Base-by-base conservation (phyloP, 2,329 filamentous ascomycete species). In the Sclerotinia subarctica region DNA sequence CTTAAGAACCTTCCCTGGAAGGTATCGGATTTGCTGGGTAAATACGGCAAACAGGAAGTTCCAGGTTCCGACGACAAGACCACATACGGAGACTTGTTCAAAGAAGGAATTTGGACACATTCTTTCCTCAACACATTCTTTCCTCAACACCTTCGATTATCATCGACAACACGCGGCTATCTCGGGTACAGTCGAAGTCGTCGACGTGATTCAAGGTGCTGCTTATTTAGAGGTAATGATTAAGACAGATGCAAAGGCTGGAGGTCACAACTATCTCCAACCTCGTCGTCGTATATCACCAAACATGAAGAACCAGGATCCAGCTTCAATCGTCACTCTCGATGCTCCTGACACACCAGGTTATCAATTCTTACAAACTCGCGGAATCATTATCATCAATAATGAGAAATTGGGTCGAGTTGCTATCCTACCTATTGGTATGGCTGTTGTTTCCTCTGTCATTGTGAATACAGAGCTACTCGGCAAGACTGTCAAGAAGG, bases 381-480 rank as follows among this genome's bases (percentile, higher is more conserved):
- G 80, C 3, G 80, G 80, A 2, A 67, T 79, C 29, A 70, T 81
- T 1, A 66, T 82, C n/a, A 78, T 82, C 17, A 76, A 82, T 0
- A 79, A 77, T 6, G 69, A 75, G 0, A 47, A 65, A 0, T 68
- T 72, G 17, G 79, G 80, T 2, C 70, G 77, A 24, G 80, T 82
- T 6, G 81, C 79, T 1, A 75, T 82, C 24, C 64, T 82, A 35
- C 80, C 80, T 0, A 79, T 82, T 64, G 80, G 80, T 11, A 82
- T 82, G 80, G 80, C 79, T 5, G 77, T 79, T 42, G 78, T 82
- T 0, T 81, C 80, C 2, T 81, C 79, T 3, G 78, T 82, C 3
- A 74, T 76, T 29, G 53, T 80, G 21, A 76, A 74, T 11, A 73
- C 70, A 29, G 64, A 69, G 17, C 8, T 65, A n/a, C 64, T 68